These are phyloP conservation scores for Diaporthe caulivora DNA, from an alignment of 2,329 filamentous ascomycete genomes.

Conservation along the genomic window DNA sequence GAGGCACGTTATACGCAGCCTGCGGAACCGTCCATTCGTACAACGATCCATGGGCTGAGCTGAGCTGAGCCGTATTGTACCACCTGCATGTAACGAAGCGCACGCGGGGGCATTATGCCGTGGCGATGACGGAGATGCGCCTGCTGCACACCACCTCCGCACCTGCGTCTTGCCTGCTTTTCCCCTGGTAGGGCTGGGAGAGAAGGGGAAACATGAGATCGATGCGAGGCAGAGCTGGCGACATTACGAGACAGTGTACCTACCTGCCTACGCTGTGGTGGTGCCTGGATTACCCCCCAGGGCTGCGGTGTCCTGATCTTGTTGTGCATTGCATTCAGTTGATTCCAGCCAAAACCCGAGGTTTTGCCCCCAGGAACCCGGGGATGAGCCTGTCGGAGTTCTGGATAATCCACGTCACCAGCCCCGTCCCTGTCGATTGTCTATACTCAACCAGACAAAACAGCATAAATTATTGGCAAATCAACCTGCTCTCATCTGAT, in stretches of 20 bases:
- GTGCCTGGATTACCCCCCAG: slow-evolving; percentile 3
- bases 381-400: slow-evolving; percentile 9
- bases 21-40: neutral
- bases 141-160: neutral
- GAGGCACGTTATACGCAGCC: neutral
- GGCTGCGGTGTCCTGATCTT: neutral
- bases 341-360: neutral
- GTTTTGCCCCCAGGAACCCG: neutral
- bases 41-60: neutral
- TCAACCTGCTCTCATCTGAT: neutral
- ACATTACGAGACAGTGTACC: slow-evolving; percentile 5
- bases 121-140: neutral
- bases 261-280: neutral
- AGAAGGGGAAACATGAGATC: neutral
- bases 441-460: neutral
- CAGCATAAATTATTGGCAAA: neutral
- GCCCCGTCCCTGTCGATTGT: neutral
- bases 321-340: neutral
- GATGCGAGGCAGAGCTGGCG: slow-evolving; percentile 8
- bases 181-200: slow-evolving; percentile 26
- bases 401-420: neutral
- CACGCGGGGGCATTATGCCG: slow-evolving; percentile 8
- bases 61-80: neutral
- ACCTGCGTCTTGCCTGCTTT: neutral
- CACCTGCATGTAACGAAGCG: neutral